Conservation (phyloP, 108 stramenopile species). For the Nitzschia sp. region DNA sequence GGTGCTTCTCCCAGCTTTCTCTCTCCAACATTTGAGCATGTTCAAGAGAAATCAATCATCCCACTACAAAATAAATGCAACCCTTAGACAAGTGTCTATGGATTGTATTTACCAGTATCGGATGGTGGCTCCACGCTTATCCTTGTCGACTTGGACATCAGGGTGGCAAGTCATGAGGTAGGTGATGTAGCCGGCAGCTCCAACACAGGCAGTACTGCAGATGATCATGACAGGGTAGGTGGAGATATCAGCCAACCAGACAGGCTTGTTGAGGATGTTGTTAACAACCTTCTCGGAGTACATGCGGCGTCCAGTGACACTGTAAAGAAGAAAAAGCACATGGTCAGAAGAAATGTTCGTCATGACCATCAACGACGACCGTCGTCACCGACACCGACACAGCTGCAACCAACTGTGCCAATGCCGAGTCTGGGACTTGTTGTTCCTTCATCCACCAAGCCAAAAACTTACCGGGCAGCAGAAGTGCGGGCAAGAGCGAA, state of each 20-base stretch:
- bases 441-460: background rate
- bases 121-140: constrained; percentile 52
- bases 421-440: too few relatives aligned
- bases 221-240: constrained; percentile 73
- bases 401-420: too few relatives aligned
- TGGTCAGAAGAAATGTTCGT: background rate
- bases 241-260: constrained; percentile 39
- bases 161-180: constrained; percentile 12
- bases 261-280: constrained; percentile 30
- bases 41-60: too few relatives aligned
- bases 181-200: constrained; percentile 39
- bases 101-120: constrained; percentile 44
- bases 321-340: background rate
- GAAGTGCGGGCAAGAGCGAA: constrained; percentile 31
- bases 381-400: too few relatives aligned
- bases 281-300: constrained; percentile 18
- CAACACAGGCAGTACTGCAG: constrained; percentile 46
- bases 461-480: constrained; percentile 8
- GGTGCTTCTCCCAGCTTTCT: too few relatives aligned
- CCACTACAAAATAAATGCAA: too few relatives aligned
- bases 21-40: too few relatives aligned
- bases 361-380: background rate
- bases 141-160: constrained; percentile 58
- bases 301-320: constrained; percentile 12
- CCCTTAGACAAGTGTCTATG: too few relatives aligned